These are phyloP conservation scores for Amanita subjunquillea DNA, from an alignment of 768 basidiomycete genomes.

Conservation along the genomic window DNA sequence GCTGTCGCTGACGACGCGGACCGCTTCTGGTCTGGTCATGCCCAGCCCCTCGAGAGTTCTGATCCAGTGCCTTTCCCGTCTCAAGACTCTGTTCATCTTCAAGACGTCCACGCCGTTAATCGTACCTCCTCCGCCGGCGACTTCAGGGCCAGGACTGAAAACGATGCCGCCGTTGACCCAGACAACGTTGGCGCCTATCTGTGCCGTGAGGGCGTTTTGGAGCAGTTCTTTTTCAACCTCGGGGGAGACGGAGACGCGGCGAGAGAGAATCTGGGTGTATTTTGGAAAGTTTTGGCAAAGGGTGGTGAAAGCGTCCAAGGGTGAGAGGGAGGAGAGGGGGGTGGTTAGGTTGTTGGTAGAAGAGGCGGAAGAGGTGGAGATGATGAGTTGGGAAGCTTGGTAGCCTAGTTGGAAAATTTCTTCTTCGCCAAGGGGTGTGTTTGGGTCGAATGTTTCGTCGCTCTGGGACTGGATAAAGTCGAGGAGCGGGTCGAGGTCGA, in stretches of 20 bases:
- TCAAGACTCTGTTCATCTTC: conserved; percentile 57
- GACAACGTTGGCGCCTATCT: conserved; percentile 43
- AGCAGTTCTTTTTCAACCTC: conserved; percentile 45
- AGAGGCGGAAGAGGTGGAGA: conserved; percentile 16
- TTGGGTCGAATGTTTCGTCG: conserved; percentile 21
- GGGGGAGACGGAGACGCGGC: conserved; percentile 48
- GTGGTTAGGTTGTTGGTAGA: neutral
- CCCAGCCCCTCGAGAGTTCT: conserved; percentile 50
- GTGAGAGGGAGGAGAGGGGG: conserved; percentile 27
- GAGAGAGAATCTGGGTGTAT: conserved; percentile 66
- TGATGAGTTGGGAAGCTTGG: conserved; percentile 68
- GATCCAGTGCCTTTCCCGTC: conserved; percentile 61
- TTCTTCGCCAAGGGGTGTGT: conserved; percentile 33
- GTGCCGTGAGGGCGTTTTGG: conserved; percentile 42
- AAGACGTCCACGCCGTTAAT: conserved; percentile 60
- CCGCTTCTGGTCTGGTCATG: conserved; percentile 50
- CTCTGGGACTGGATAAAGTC: conserved; percentile 16
- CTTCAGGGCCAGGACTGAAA: conserved; percentile 9
- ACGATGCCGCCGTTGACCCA: conserved; percentile 79
- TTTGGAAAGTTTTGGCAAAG: conserved; percentile 87
- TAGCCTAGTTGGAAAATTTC: conserved; percentile 63
- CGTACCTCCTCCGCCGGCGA: conserved; percentile 13
- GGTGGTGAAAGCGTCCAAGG: conserved; percentile 46
- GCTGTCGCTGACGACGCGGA: conserved; percentile 61
- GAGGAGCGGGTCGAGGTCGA: conserved; percentile 2